A percentile compares a stretch with the other conserved stretches of the same genome.
phyloP scores from a whole-genome alignment of 2,329 filamentous ascomycete species.

The Celoporthe dispersa region DNA sequence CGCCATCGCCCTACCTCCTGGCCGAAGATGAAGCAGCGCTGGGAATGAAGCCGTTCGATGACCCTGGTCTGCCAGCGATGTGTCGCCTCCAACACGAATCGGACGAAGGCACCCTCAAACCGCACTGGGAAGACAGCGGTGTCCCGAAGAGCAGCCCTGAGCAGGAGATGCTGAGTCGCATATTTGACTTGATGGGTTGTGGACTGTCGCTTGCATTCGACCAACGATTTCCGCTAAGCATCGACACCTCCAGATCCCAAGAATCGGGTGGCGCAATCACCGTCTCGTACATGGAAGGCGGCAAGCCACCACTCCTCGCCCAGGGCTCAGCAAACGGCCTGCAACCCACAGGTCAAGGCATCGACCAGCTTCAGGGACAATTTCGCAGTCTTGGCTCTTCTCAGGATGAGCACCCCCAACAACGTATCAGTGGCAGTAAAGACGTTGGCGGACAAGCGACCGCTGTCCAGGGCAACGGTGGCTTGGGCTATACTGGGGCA shows the following conservation, averaged over 20 bases:
- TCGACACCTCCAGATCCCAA: conserved; percentile 4
- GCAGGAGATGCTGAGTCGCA: conserved; percentile 25
- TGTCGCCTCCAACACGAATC: conserved; percentile 45
- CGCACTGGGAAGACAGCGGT: conserved; percentile 33
- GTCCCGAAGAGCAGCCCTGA: conserved; percentile 11
- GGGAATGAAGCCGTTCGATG: conserved; percentile 49
- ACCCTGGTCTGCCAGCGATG: conserved; percentile 42
- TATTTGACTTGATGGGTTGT: conserved; percentile 27
- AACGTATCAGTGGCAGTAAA: neutral
- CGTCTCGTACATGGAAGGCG: conserved; percentile 28
- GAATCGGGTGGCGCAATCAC: conserved; percentile 12
- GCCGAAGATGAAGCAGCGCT: conserved; percentile 54
- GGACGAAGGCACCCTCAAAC: conserved; percentile 34
- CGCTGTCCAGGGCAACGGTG: neutral
- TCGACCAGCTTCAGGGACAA: conserved; percentile 19
- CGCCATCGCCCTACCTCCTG: conserved; percentile 53
- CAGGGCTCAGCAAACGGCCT: neutral
- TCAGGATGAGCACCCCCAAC: neutral
- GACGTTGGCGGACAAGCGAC: neutral
- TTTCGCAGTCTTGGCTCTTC: conserved; percentile 12
- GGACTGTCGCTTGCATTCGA: conserved; percentile 27
- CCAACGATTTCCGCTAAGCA: conserved; percentile 22
- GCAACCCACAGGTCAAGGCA: neutral
- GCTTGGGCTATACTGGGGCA: neutral
- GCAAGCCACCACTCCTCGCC: conserved; percentile 4